phyloP scores from a whole-genome alignment of 176 grass and related monocot genomes.

The Bolboschoenus planiculmis region DNA sequence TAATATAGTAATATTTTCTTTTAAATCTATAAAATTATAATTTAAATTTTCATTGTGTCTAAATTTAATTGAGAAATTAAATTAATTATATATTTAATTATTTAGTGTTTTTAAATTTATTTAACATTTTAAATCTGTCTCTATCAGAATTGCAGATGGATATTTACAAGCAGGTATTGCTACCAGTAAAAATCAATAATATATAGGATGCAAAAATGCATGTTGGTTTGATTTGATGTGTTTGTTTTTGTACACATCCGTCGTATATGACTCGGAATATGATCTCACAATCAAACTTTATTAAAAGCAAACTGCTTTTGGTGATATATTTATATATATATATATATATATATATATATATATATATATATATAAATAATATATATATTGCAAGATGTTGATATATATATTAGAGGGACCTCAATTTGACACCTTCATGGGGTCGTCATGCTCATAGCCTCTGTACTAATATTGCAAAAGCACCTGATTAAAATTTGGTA shows the following conservation, averaged over 20 bases:
- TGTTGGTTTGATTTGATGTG: neutral
- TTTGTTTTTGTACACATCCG: neutral
- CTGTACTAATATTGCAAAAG: neutral
- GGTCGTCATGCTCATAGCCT: neutral
- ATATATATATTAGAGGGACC: conserved; percentile 5
- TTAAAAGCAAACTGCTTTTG: neutral
- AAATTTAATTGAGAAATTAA: too few relatives aligned
- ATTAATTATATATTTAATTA: too few relatives aligned
- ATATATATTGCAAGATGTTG: neutral
- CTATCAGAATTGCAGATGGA: too few relatives aligned
- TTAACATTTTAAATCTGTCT: too few relatives aligned
- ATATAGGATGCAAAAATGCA: neutral
- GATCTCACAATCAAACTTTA: neutral
- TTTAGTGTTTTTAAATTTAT: too few relatives aligned
- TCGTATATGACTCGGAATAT: neutral
- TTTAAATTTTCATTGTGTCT: too few relatives aligned
- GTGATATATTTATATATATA: too few relatives aligned
- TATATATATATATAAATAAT: too few relatives aligned
- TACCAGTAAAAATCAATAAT: neutral
- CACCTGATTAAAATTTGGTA: neutral
- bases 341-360: too few relatives aligned
- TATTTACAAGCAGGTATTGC: neutral
- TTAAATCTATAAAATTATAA: too few relatives aligned
- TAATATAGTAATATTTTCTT: too few relatives aligned
- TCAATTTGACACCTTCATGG: neutral